These are phyloP conservation scores for Wickerhamomyces alni DNA, from an alignment of 805 yeast genomes.

Conservation along the genomic window DNA sequence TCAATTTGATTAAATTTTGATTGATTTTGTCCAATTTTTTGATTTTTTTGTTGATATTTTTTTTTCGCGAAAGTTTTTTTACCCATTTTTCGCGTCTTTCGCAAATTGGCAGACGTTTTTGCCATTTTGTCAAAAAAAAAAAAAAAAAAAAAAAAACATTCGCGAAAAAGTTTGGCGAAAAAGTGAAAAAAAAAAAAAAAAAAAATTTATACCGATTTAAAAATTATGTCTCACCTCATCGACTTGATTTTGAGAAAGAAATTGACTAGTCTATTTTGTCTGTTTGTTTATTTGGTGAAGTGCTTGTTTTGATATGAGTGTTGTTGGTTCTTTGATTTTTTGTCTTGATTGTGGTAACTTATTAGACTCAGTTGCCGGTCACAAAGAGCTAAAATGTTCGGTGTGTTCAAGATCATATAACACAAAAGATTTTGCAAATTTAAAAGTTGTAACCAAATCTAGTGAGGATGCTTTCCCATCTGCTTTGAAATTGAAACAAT, in stretches of 20 bases:
- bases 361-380: constrained; percentile 58
- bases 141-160: no score
- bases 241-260: no score
- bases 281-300: no score
- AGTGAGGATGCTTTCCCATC: constrained; percentile 95
- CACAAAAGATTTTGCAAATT: constrained; percentile 54
- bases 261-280: no score
- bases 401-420: constrained; percentile 41
- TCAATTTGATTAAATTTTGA: no score
- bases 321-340: constrained; percentile 90
- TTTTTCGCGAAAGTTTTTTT: not conserved
- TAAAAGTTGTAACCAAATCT: constrained; percentile 83
- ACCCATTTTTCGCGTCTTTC: not conserved
- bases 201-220: no score
- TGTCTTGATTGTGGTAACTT: constrained; percentile 91
- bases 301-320: constrained; percentile 56
- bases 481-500: constrained; percentile 66
- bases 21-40: not conserved
- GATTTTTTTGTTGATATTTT: not conserved
- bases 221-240: not conserved
- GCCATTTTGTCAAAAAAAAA: not conserved
- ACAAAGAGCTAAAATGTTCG: constrained; percentile 48
- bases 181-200: not conserved
- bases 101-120: not conserved
- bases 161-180: no score